Base-by-base conservation (phyloP, 2,329 filamentous ascomycete genomes). In the Penicillium digitatum region DNA sequence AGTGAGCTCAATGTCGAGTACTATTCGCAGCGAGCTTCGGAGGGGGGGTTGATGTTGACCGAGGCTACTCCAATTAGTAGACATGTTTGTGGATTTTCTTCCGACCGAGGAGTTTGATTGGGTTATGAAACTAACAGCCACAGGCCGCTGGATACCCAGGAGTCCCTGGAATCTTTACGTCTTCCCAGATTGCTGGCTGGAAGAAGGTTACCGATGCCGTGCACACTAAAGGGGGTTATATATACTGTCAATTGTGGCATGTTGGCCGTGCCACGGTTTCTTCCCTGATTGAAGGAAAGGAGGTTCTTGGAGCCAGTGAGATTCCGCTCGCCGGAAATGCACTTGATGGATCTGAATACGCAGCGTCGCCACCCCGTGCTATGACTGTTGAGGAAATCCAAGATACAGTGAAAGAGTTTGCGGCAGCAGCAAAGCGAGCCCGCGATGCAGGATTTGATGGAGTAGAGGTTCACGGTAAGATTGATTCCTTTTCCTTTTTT, bases 391-490 rank as follows among this genome's bases (percentile, higher is more conserved):
- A 72, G 16, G 73, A 78, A 37, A 78, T 78, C 49, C 60, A 75
- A 43, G 62, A 66, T 3, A 64, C 68, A 1, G 69, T 73, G 3
- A 62, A 72, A 18, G 72, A 76, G 32, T 78, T 71, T 46, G 73
- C 65, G 0, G 67, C 67, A 5, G 75, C 75, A 2, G 78, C 80
- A 0, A 74, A 74, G 62, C 64, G 71, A n/a, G 74, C 72, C 2
- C 57, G 68, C 3, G 70, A 79, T 34, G 78, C 74, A 20, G 81
- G 81, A 0, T 84, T 79, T 48, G 78, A 79, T 55, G 77, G 75
- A 1, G 73, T 80, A 0, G 78, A 80, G 54, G 66, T 80, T 22
- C 77, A 79, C 50, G 75, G 69, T 54, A 69, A 57, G 47, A 43
- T 0, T 22, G 7, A 3, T 12, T 18, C 10, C n/a, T 5, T 5